These are phyloP conservation scores for Chenopodium berlandieri DNA, from an alignment of 148 eudicot genomes.

Conservation along the genomic window DNA sequence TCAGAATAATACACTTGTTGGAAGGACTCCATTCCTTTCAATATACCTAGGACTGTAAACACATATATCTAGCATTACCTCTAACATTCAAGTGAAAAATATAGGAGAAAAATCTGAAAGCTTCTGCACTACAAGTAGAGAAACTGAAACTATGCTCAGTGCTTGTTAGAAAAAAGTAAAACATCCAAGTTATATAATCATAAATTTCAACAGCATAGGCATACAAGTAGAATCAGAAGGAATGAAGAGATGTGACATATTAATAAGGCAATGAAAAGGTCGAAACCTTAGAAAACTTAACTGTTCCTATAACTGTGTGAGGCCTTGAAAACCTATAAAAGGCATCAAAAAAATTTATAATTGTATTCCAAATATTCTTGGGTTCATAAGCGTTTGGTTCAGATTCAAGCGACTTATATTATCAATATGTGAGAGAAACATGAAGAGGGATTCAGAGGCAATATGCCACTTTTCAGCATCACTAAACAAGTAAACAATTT, in stretches of 20 bases:
- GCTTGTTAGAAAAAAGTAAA: slow-evolving; percentile 50
- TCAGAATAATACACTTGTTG: too few relatives aligned
- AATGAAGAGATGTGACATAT: background rate
- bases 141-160: slow-evolving; percentile 95
- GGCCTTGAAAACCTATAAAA: slow-evolving; percentile 94
- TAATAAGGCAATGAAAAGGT: background rate
- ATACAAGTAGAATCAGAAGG: background rate
- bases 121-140: slow-evolving; percentile 89
- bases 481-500: background rate
- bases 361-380: slow-evolving; percentile 42
- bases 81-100: slow-evolving; percentile 70
- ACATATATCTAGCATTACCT: slow-evolving; percentile 44
- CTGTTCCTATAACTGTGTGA: slow-evolving; percentile 95
- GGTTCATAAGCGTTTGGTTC: slow-evolving; percentile 46
- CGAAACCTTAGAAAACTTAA: slow-evolving; percentile 35
- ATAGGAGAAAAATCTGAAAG: slow-evolving; percentile 77
- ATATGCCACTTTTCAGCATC: background rate
- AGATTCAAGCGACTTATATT: slow-evolving; percentile 49
- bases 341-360: slow-evolving; percentile 54
- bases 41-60: background rate
- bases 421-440: background rate
- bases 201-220: background rate
- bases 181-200: background rate
- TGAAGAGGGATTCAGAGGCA: background rate
- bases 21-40: background rate